A percentile compares a stretch with the other conserved stretches of the same genome.
These are phyloP conservation scores for Candida andamanensis DNA, from an alignment of 805 yeast species.

Conservation along the genomic window DNA sequence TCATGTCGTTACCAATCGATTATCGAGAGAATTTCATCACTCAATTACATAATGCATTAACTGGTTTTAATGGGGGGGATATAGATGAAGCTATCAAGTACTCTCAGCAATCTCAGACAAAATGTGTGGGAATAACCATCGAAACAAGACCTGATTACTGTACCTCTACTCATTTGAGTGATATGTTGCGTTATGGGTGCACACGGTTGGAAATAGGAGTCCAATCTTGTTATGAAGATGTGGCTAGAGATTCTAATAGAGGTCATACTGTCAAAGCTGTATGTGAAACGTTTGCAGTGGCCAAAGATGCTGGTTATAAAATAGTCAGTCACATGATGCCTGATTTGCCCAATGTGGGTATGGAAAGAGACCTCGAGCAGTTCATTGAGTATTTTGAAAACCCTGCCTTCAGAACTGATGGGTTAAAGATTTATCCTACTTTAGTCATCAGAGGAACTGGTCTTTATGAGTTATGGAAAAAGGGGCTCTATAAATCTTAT, in stretches of 20 bases:
- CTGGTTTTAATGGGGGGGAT: constrained; percentile 84
- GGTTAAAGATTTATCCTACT: constrained; percentile 92
- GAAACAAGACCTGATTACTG: constrained; percentile 99
- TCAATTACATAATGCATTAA: constrained; percentile 88
- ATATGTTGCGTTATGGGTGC: constrained; percentile 94
- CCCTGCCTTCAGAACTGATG: constrained; percentile 96
- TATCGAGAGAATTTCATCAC: constrained; percentile 88
- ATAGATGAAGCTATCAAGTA: constrained; percentile 86
- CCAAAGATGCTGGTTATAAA: constrained; percentile 98
- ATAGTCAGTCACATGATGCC: constrained; percentile 99
- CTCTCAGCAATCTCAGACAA: constrained; percentile 91
- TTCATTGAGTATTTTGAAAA: constrained; percentile 94
- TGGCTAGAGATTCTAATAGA: constrained; percentile 95
- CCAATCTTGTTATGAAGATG: constrained; percentile 95
- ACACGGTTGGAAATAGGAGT: constrained; percentile 96
- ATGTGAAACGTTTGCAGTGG: constrained; percentile 89
- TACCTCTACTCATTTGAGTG: constrained; percentile 90
- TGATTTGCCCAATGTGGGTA: constrained; percentile 95
- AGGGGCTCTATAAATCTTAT: constrained; percentile 89
- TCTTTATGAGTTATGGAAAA: constrained; percentile 93
- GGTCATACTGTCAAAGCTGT: constrained; percentile 97
- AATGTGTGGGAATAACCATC: constrained; percentile 97
- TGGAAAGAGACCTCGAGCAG: constrained; percentile 96
- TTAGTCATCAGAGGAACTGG: constrained; percentile 97
- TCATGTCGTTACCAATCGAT: constrained; percentile 88